A percentile compares a stretch with the other conserved stretches of the same genome.
Evolutionary conservation across 2,329 filamentous ascomycete genomes (phyloP).

Genomic region (Ascochyta clinopodiicola): DNA sequence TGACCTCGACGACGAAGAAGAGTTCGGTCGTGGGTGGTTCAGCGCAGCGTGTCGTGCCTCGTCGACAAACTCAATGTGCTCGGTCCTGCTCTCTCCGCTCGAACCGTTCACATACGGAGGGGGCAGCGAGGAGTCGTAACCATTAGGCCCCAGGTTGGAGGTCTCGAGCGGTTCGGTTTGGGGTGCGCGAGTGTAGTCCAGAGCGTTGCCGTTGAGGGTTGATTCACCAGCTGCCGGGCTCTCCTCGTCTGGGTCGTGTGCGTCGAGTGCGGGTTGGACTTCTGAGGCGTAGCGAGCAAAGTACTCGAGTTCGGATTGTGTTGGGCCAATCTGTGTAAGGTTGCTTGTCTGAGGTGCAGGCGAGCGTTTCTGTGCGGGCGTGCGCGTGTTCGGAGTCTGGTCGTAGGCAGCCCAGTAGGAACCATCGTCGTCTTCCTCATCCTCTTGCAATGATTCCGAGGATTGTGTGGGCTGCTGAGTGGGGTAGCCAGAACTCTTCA

Average conservation of each 20-base stretch:
- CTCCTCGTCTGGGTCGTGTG: conserved; percentile 79
- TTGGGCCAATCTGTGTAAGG: conserved; percentile 44
- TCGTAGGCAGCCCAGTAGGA: conserved; percentile 85
- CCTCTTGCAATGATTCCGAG: conserved; percentile 24
- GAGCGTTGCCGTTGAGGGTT: conserved; percentile 61
- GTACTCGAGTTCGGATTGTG: conserved; percentile 70
- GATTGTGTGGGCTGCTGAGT: conserved; percentile 16
- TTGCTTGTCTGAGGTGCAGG: conserved; percentile 61
- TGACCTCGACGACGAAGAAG: conserved; percentile 54
- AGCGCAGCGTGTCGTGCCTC: conserved; percentile 32
- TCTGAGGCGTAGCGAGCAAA: conserved; percentile 75
- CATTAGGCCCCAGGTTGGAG: conserved; percentile 40
- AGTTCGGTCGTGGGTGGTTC: conserved; percentile 46
- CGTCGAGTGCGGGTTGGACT: conserved; percentile 82
- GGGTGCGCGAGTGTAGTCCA: conserved; percentile 50
- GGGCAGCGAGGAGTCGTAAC: conserved; percentile 44
- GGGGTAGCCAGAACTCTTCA: conserved; percentile 26
- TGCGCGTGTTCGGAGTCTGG: conserved; percentile 61
- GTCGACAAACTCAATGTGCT: conserved; percentile 32
- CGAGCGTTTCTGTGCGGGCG: conserved; percentile 63
- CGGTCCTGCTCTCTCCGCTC: conserved; percentile 23
- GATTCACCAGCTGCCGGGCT: conserved; percentile 55
- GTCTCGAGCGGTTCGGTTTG: conserved; percentile 54
- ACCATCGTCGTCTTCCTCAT: conserved; percentile 72
- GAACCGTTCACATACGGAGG: conserved; percentile 21